Evolutionary conservation across 768 basidiomycete genomes (phyloP), one percentile per base, ranked within the genome.

Genomic region (Lentinula detonsa): DNA sequence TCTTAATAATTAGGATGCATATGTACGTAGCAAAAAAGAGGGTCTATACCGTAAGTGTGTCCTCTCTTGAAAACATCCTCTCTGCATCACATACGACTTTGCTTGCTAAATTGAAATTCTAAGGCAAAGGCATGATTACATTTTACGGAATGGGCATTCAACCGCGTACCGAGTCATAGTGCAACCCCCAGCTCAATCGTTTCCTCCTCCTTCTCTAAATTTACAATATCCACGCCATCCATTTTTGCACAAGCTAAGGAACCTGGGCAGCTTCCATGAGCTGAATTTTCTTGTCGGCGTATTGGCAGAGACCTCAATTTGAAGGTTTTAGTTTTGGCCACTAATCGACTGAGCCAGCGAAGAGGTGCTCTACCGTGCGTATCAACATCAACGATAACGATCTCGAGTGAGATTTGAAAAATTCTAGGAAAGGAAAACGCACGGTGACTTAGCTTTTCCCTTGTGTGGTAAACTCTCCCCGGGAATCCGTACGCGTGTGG

Each of bases 401-500:
- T 34, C 18, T 13, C 40, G 49, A 55, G 23, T 57, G 15, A 1
- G 63, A 57, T 54, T 48, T 15, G 28, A 42, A 57, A 16, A 57
- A 53, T 60, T 62, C 64, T 49, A 53, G 33, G 66, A 42, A 60
- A 15, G 1, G 16, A 50, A 50, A 10, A 66, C 66, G 13, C 50
- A 66, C 52, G 71, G 23, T 23, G 23, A 67, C 43, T 64, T 63
- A 39, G 68, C 21, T 6, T 57, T 60, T n/a, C 31, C 33, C 33
- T 62, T 43, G 42, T 65, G 64, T 33, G 65, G 53, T 23, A 58
- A 57, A 43, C 60, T 51, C 66, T 80, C 78, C 34, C 78, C 77
- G 11, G 83, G 83, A 56, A 85, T 72, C 64, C 78, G 81, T 59
- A 85, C 77, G 59, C 75, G 76, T 63, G 73, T 75, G 46, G 83